Base-by-base conservation (phyloP, 1,139 yeast genomes). In the Pichia sp. region DNA sequence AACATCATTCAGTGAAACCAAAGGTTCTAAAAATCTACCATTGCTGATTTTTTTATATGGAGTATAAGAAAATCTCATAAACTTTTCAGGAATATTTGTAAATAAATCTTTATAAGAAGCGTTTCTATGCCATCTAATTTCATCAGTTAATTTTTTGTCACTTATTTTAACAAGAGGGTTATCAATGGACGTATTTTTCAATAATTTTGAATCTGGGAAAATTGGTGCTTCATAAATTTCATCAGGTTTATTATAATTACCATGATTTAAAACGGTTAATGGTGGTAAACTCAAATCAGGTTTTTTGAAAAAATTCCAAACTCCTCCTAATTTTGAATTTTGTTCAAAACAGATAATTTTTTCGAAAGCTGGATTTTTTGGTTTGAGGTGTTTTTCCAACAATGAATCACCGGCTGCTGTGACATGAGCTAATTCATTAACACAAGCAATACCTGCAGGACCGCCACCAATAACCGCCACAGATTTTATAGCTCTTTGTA, bases 401-500 rank as follows among this genome's bases (percentile, higher is more conserved):
- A 48, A 40, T 7, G 51, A 44, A 24, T 45, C 34, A 12, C 54
- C 55, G 23, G 37, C 16, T 23, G 29, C 31, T 10, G 51, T 37
- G n/a, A 51, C 48, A 38, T 54, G 55, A 1, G 44, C 40, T 7
- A 74, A 53, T 4, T 67, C 52, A 46, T 73, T 76, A 12, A 73
- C 58, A 0, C 68, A 61, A 30, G 73, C 64, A 11, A 75, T 73
- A 4, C 78, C 78, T 1, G 75, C 69, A 4, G 79, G 78, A 2
- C 80, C 80, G 23, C 75, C 78, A 1, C 80, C 79, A 22, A 74
- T 71, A 32, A 74, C 64, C 9, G 77, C 79, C 11, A 73, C 58
- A 2, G 66, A 59, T 40, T 59, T 46, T 16, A 48, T 45, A 5
- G 6, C 36, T 25, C 24, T 33, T 33, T 33, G 28, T 6, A 36